phyloP scores from a whole-genome alignment of 208 protist genomes.

The Trypanosoma rangeli region DNA sequence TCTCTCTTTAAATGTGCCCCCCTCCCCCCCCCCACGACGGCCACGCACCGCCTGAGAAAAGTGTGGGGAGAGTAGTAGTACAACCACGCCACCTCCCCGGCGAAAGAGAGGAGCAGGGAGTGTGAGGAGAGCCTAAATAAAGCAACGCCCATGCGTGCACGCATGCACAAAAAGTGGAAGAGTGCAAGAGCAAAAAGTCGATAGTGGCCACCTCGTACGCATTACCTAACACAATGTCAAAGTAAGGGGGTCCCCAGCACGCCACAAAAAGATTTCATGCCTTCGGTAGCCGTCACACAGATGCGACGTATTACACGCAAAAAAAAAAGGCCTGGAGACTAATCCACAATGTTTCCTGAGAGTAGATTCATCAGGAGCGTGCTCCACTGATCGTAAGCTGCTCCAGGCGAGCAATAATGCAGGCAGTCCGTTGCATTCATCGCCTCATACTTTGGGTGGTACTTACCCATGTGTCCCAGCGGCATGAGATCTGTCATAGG shows the following conservation, averaged over 20 bases:
- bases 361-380: conserved; percentile 28
- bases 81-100: background rate
- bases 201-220: background rate
- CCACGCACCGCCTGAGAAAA: background rate
- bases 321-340: background rate
- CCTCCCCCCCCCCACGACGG: no score
- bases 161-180: background rate
- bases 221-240: background rate
- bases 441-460: conserved; percentile 19
- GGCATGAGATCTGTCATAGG: conserved; percentile 27
- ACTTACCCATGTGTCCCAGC: conserved; percentile 25
- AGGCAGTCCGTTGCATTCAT: conserved; percentile 31
- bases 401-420: conserved; percentile 34
- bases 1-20: no score
- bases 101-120: background rate
- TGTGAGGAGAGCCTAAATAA: background rate
- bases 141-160: background rate
- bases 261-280: background rate
- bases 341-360: conserved; percentile 20
- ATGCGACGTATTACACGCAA: background rate
- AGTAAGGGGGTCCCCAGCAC: background rate
- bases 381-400: conserved; percentile 26
- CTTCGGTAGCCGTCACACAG: background rate
- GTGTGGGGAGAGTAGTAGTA: background rate
- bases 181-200: background rate